Conservation (phyloP, 345 rosid genomes). For the Erodium maritimum region DNA sequence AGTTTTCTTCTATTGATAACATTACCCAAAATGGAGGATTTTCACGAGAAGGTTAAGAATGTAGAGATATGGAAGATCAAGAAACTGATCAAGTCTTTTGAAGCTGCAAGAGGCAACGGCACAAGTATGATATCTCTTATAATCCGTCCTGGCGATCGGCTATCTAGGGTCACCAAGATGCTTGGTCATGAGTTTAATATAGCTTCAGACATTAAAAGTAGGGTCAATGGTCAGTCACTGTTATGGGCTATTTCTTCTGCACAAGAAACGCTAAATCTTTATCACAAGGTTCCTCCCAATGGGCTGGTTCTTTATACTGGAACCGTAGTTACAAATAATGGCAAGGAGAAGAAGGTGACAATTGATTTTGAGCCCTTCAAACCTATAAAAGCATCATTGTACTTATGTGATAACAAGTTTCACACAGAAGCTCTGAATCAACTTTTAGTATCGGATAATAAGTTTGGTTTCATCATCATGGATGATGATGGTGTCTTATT, state of each 20-base stretch:
- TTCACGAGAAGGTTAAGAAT: constrained; percentile 58
- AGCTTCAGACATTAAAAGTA: constrained; percentile 86
- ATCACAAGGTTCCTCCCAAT: constrained; percentile 79
- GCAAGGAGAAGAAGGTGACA: constrained; percentile 88
- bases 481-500: constrained; percentile 87
- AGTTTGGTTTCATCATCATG: constrained; percentile 89
- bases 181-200: constrained; percentile 92
- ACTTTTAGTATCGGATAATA: constrained; percentile 82
- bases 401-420: no score
- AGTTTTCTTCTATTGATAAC: constrained; percentile 6
- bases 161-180: constrained; percentile 88
- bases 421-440: constrained; percentile 81
- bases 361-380: constrained; percentile 90
- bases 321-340: constrained; percentile 69
- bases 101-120: constrained; percentile 87
- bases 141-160: constrained; percentile 94
- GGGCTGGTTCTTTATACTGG: constrained; percentile 89
- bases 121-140: constrained; percentile 96
- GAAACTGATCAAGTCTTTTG: constrained; percentile 77
- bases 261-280: constrained; percentile 83
- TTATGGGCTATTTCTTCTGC: constrained; percentile 91
- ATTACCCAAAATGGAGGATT: constrained; percentile 23
- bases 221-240: constrained; percentile 87
- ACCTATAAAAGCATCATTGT: constrained; percentile 82
- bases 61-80: constrained; percentile 95